phyloP scores from a whole-genome alignment of 257 asterid genomes.

The Solanum bulbocastanum region DNA sequence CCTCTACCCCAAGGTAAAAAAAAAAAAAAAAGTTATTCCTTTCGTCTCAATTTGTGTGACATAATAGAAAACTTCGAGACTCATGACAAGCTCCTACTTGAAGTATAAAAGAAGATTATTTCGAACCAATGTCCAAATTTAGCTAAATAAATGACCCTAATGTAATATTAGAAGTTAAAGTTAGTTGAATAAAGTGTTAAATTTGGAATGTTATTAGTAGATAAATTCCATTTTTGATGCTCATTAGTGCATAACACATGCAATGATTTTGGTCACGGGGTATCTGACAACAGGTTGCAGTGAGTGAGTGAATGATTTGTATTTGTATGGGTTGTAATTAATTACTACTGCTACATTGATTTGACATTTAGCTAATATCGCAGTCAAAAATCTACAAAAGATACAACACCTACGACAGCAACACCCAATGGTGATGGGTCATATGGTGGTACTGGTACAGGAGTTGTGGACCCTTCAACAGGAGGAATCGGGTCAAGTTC shows the following conservation, averaged over 20 bases:
- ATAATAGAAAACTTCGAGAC: too few species aligned
- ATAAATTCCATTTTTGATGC: not conserved
- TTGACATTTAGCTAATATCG: not conserved
- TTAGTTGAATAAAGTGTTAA: not conserved
- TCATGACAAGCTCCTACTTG: not conserved
- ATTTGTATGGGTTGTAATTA: not conserved
- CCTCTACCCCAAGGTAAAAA: constrained; percentile 67
- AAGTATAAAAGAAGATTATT: not conserved
- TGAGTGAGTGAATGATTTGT: not conserved
- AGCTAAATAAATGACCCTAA: not conserved
- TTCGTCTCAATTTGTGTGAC: too few species aligned
- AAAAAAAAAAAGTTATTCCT: not conserved
- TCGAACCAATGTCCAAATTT: not conserved
- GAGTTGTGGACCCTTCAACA: not conserved
- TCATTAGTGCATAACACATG: not conserved
- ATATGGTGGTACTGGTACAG: not conserved
- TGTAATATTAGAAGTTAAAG: not conserved
- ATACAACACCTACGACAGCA: constrained; percentile 42
- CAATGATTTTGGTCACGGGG: not conserved
- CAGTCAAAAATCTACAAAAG: constrained; percentile 87
- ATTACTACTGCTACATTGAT: not conserved
- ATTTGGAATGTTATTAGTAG: not conserved
- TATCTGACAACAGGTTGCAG: not conserved
- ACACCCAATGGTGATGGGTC: constrained; percentile 22
- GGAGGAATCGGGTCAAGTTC: constrained; percentile 23